Percentiles rank a stretch among this genome's conserved stretches.
These are phyloP conservation scores for Seiridium unicorne DNA, from an alignment of 2,329 filamentous ascomycete genomes.

Conservation along the genomic window DNA sequence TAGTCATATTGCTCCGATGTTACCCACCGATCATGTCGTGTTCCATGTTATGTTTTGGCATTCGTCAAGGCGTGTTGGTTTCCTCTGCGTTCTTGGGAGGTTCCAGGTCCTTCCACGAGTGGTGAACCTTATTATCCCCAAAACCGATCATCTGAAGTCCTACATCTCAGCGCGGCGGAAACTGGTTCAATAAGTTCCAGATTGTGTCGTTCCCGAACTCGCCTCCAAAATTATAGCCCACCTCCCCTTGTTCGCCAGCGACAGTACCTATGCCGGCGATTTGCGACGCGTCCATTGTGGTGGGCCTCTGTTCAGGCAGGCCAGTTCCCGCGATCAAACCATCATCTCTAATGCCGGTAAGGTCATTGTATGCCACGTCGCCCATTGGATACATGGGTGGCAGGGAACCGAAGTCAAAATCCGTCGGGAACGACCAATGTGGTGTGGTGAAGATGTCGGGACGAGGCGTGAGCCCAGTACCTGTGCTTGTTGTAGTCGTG, in stretches of 20 bases:
- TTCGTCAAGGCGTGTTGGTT: no score
- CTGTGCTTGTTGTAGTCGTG: constrained; percentile 4
- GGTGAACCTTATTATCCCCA: no score
- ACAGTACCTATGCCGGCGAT: constrained; percentile 2
- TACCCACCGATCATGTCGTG: no score
- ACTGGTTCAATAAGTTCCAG: constrained; percentile 55
- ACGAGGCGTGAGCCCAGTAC: constrained; percentile 20
- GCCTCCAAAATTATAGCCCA: constrained; percentile 51
- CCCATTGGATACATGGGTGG: constrained; percentile 56
- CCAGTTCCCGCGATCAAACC: constrained; percentile 17
- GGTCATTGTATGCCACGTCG: constrained; percentile 56
- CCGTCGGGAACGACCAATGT: constrained; percentile 40
- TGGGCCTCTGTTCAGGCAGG: neutral
- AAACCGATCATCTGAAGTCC: no score
- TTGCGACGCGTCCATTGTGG: constrained; percentile 1
- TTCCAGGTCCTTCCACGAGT: no score
- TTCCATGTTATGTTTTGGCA: no score
- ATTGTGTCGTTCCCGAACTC: constrained; percentile 54
- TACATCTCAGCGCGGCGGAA: constrained; percentile 27
- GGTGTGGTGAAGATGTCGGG: constrained; percentile 15
- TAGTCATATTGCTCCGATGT: no score
- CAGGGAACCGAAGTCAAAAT: constrained; percentile 49
- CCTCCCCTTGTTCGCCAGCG: constrained; percentile 18
- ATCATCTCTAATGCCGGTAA: constrained; percentile 39
- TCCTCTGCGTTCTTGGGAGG: no score